A percentile compares a stretch with the other conserved stretches of the same genome.
Conservation (phyloP, 768 basidiomycete species). For the Trametes punicea region DNA sequence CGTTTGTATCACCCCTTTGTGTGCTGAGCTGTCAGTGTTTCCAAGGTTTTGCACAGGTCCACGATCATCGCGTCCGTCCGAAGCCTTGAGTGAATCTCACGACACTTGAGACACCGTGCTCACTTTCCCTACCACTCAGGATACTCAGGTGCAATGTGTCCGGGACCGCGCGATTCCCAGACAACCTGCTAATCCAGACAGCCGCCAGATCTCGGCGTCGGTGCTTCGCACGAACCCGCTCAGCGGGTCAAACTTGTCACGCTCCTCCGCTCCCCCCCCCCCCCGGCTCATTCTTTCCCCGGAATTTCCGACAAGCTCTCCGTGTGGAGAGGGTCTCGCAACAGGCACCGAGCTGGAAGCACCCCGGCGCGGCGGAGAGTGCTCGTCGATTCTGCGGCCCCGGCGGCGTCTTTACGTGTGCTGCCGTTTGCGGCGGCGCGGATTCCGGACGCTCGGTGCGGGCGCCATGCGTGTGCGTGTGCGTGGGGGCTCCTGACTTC, state of each 20-base stretch:
- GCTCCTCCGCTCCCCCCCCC: not conserved
- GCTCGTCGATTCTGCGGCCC: constrained; percentile 17
- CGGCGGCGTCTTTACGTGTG: constrained; percentile 7
- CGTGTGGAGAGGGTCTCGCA: not conserved
- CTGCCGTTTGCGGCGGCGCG: not conserved
- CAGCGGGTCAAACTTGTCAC: not conserved
- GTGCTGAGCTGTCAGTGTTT: constrained; percentile 1
- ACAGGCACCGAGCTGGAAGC: not conserved
- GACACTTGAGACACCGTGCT: no score
- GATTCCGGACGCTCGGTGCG: not conserved
- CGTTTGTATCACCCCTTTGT: constrained; percentile 13
- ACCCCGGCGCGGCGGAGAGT: not conserved
- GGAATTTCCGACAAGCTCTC: not conserved
- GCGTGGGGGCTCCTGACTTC: no score
- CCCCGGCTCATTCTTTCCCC: not conserved
- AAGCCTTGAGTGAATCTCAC: not conserved
- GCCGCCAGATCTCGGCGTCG: not conserved
- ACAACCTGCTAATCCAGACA: not conserved
- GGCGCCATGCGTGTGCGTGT: not conserved
- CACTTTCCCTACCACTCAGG: no score
- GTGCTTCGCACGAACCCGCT: not conserved
- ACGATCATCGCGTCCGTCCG: not conserved
- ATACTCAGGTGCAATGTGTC: no score
- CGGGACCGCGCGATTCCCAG: no score
- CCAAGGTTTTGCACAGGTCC: not conserved